phyloP scores from a whole-genome alignment of 164 flowering plant species.

The Piper betle region DNA sequence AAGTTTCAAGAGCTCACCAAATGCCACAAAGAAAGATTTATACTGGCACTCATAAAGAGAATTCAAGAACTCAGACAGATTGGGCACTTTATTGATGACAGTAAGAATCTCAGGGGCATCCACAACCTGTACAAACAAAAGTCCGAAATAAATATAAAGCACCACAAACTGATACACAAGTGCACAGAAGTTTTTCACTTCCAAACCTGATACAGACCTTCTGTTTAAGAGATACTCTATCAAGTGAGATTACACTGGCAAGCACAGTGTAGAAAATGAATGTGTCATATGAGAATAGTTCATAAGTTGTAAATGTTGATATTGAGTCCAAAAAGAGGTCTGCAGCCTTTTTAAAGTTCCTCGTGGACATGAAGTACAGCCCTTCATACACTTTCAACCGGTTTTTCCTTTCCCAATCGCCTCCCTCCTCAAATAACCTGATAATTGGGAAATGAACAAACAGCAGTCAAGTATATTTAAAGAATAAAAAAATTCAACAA shows the following conservation, averaged over 20 bases:
- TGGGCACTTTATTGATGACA: conserved; percentile 79
- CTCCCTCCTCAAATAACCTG: conserved; percentile 98
- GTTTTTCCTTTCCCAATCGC: conserved; percentile 99
- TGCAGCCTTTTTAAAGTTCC: conserved; percentile 88
- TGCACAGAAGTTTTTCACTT: neutral
- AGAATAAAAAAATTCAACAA: conserved; percentile 4
- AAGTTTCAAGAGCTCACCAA: conserved; percentile 43
- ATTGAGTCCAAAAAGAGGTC: conserved; percentile 81
- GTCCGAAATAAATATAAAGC: neutral
- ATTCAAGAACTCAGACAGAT: conserved; percentile 77
- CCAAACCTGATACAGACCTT: conserved; percentile 34
- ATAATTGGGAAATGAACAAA: neutral
- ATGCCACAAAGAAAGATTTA: conserved; percentile 81
- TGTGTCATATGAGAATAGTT: conserved; percentile 83
- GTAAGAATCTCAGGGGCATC: conserved; percentile 98
- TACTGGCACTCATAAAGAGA: conserved; percentile 86
- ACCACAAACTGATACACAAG: neutral
- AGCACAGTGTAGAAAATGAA: conserved; percentile 93
- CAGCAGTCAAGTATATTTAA: no score
- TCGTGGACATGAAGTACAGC: conserved; percentile 82
- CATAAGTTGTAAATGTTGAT: conserved; percentile 95
- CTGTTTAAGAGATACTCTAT: conserved; percentile 85
- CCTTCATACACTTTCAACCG: conserved; percentile 96
- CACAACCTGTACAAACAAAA: conserved; percentile 55
- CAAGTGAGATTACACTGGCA: conserved; percentile 82